phyloP scores from a whole-genome alignment of 2,329 filamentous ascomycete genomes.

The Cryphonectria radicalis region DNA sequence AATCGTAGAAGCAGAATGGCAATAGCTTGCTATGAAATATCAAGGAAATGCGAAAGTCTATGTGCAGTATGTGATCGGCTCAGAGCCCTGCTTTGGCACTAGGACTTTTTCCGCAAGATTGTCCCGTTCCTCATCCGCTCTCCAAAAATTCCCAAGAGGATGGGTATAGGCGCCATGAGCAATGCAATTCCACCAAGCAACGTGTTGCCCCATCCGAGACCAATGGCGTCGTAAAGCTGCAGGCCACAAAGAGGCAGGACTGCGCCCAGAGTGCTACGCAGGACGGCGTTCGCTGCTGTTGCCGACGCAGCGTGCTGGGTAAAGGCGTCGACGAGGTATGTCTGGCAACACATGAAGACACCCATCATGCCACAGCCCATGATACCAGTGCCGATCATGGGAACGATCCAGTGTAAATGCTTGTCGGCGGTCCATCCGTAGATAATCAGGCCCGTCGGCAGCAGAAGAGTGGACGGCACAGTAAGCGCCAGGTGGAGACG shows the following conservation, averaged over 20 bases:
- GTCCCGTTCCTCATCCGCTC: not conserved
- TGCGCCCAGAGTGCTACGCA: conserved; percentile 31
- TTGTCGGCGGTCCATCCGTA: conserved; percentile 48
- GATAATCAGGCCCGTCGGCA: conserved; percentile 47
- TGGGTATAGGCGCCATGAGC: conserved; percentile 32
- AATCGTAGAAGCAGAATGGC: not conserved
- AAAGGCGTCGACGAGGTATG: conserved; percentile 31
- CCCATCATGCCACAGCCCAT: conserved; percentile 48
- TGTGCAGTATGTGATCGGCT: not conserved
- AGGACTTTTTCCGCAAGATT: not conserved
- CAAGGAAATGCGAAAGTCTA: not conserved
- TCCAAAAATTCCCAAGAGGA: conserved; percentile 16
- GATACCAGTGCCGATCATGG: conserved; percentile 57
- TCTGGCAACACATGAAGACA: conserved; percentile 32
- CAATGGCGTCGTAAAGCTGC: conserved; percentile 33
- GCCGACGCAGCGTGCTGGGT: conserved; percentile 32
- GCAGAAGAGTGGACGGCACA: conserved; percentile 43
- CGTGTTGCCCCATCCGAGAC: conserved; percentile 36
- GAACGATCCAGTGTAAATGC: conserved; percentile 50
- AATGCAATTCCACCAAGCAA: conserved; percentile 34
- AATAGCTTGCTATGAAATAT: not conserved
- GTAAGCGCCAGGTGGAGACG: conserved; percentile 57
- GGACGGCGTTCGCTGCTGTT: conserved; percentile 33
- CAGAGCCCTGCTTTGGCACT: not conserved
- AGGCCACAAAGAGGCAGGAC: conserved; percentile 28